A percentile compares a stretch with the other conserved stretches of the same genome.
Conservation (phyloP, 2,329 filamentous ascomycete genomes). For the Ophiosphaerella herpotricha region DNA sequence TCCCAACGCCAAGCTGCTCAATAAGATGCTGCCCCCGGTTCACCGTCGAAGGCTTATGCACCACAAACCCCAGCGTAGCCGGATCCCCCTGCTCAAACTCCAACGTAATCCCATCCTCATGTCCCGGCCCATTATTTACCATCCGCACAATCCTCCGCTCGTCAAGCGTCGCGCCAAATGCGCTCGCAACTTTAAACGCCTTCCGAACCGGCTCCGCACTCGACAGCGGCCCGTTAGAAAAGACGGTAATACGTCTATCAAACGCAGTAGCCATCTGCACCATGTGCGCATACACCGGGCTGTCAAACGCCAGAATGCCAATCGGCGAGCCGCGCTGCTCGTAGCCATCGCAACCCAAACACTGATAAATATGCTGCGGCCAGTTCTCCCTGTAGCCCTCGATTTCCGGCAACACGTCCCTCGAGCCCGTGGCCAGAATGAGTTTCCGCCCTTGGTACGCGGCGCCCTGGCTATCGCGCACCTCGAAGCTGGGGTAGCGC, state of each 20-base stretch:
- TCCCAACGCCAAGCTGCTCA: conserved; percentile 38
- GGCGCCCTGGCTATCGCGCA: conserved; percentile 49
- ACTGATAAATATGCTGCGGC: conserved; percentile 56
- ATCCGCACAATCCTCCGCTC: conserved; percentile 27
- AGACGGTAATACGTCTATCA: conserved; percentile 34
- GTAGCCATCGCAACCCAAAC: conserved; percentile 64
- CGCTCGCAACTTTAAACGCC: conserved; percentile 23
- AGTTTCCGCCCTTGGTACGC: conserved; percentile 58
- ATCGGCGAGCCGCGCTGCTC: conserved; percentile 56
- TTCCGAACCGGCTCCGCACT: conserved; percentile 17
- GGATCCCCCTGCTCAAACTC: conserved; percentile 33
- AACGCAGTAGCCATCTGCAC: conserved; percentile 32
- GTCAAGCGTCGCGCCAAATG: conserved; percentile 31
- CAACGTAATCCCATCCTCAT: conserved; percentile 33
- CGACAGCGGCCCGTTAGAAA: conserved; percentile 26
- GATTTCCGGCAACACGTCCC: conserved; percentile 58
- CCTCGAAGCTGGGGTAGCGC: conserved; percentile 42
- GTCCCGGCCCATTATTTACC: conserved; percentile 32
- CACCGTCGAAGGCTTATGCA: conserved; percentile 33
- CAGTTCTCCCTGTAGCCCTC: conserved; percentile 61
- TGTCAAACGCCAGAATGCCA: conserved; percentile 30
- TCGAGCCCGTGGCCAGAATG: conserved; percentile 60
- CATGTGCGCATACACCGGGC: conserved; percentile 27
- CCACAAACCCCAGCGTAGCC: conserved; percentile 34
- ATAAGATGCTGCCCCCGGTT: conserved; percentile 37